Percentiles rank a stretch among this genome's conserved stretches.
Evolutionary conservation across 148 eudicot species (phyloP).

Genomic region (Vaccinium darrowii): DNA sequence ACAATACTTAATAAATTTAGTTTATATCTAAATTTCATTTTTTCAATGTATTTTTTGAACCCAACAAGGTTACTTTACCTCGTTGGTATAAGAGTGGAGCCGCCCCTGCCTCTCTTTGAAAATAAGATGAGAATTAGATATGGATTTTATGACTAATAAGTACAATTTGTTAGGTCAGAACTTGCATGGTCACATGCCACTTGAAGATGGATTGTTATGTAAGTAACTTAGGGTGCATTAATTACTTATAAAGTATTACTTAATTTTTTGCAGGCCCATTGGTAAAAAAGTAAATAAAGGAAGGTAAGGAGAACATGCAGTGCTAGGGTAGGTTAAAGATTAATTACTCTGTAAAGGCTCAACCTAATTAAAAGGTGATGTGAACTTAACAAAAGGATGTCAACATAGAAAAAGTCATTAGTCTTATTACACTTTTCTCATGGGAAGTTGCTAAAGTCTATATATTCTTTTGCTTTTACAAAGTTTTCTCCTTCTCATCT

Average conservation of each 20-base stretch:
- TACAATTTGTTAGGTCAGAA: constrained; percentile 5
- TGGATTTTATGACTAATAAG: neutral
- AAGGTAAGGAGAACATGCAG: neutral
- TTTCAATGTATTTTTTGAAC: too few species aligned
- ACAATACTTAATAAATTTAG: too few species aligned
- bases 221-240: neutral
- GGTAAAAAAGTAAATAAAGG: neutral
- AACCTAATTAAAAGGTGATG: neutral
- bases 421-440: neutral
- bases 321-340: neutral
- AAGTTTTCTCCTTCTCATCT: neutral
- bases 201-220: neutral
- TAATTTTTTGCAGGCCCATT: neutral
- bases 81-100: too few species aligned
- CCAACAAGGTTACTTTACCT: too few species aligned
- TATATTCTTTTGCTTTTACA: neutral
- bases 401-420: neutral
- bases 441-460: constrained; percentile 5
- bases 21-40: too few species aligned
- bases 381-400: neutral
- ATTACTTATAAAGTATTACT: neutral
- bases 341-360: neutral
- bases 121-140: neutral
- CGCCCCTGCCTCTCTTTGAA: too few species aligned
- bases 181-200: neutral